Conservation (phyloP, 371 early-diverging fungal species). For the Lichtheimia corymbifera region DNA sequence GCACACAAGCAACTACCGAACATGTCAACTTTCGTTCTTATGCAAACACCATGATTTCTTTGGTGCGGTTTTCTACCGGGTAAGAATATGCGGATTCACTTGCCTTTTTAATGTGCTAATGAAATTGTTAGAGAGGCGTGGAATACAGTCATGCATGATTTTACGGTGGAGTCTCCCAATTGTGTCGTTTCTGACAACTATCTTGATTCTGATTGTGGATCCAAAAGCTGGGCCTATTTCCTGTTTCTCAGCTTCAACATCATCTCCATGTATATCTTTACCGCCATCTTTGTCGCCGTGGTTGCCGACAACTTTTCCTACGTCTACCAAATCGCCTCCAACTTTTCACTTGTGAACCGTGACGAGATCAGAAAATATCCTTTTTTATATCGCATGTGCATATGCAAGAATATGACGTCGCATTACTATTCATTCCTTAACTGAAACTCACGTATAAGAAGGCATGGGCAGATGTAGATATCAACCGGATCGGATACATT, state of each 20-base stretch:
- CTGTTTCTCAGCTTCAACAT: conserved; percentile 71
- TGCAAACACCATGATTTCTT: conserved; percentile 59
- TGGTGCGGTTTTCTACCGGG: conserved; percentile 71
- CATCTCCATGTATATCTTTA: conserved; percentile 77
- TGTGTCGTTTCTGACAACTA: conserved; percentile 62
- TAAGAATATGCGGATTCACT: conserved; percentile 20
- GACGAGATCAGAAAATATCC: conserved; percentile 67
- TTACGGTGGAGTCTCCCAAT: conserved; percentile 58
- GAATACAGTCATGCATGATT: conserved; percentile 75
- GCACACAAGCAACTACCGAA: conserved; percentile 51
- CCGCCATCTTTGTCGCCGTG: conserved; percentile 71
- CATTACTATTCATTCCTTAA: conserved; percentile 16
- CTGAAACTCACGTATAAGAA: conserved; percentile 46
- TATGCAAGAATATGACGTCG: neutral
- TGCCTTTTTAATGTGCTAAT: too few relatives aligned
- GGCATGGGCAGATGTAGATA: conserved; percentile 62
- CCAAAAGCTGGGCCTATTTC: conserved; percentile 59
- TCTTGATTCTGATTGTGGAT: conserved; percentile 69
- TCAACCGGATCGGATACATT: conserved; percentile 55
- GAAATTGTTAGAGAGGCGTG: conserved; percentile 64
- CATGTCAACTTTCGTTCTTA: conserved; percentile 67
- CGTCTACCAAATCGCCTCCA: conserved; percentile 65
- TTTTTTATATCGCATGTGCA: conserved; percentile 20
- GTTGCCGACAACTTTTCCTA: conserved; percentile 75
- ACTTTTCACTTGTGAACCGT: conserved; percentile 62